Evolutionary conservation across 805 yeast genomes (phyloP).

Genomic region (Yarrowia osloensis): DNA sequence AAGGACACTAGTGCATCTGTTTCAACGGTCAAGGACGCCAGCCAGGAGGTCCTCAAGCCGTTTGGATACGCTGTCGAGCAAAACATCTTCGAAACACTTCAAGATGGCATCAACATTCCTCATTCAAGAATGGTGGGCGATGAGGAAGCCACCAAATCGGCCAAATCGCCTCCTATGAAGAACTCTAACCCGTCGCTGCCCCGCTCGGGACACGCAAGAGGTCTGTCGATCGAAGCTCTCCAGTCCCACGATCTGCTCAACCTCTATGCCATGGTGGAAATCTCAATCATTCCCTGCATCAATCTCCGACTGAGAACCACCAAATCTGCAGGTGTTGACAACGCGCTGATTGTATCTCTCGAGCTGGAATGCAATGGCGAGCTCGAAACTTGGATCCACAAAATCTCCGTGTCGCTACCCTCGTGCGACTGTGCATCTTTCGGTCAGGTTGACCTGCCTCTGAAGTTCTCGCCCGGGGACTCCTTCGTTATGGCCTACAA

Average conservation of each 20-base stretch:
- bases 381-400: constrained; percentile 37
- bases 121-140: constrained; percentile 23
- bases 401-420: constrained; percentile 35
- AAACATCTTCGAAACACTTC: constrained; percentile 18
- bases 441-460: constrained; percentile 39
- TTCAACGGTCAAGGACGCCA: neutral
- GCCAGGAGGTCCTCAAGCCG: constrained; percentile 4
- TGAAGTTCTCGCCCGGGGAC: constrained; percentile 39
- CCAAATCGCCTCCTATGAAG: constrained; percentile 3
- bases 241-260: constrained; percentile 10
- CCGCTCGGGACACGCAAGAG: constrained; percentile 16
- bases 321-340: constrained; percentile 52
- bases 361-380: constrained; percentile 52
- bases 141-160: neutral
- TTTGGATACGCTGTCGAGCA: constrained; percentile 18
- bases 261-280: constrained; percentile 26
- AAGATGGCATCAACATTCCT: neutral
- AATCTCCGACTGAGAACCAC: constrained; percentile 52
- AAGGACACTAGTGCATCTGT: neutral
- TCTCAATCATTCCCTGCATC: constrained; percentile 46
- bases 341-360: constrained; percentile 50
- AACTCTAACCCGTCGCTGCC: neutral
- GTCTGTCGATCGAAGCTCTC: constrained; percentile 9
- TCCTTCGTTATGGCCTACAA: constrained; percentile 39
- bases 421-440: constrained; percentile 37